Percentiles rank a stretch among this genome's conserved stretches.
Evolutionary conservation across 2,329 filamentous ascomycete species (phyloP).

Genomic region (Nannizziopsis barbatae): DNA sequence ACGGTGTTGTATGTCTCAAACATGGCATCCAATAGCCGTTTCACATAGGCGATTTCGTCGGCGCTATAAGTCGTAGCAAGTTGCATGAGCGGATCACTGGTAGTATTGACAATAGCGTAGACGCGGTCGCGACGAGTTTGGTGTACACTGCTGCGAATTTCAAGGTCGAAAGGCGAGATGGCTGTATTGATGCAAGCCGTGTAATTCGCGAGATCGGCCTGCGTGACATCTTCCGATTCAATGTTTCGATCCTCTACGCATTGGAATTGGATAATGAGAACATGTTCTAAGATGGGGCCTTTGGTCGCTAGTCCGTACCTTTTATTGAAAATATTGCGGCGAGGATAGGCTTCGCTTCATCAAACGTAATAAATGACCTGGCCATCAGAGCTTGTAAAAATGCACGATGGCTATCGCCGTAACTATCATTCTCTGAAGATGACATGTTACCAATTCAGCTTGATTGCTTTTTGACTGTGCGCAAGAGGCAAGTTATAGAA

Average conservation of each 20-base stretch:
- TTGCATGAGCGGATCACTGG: conserved; percentile 73
- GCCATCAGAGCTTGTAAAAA: conserved; percentile 84
- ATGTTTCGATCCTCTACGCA: conserved; percentile 37
- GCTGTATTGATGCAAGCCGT: conserved; percentile 59
- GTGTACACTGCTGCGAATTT: conserved; percentile 65
- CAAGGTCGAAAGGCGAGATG: conserved; percentile 71
- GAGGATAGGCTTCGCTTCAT: conserved; percentile 61
- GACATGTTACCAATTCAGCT: conserved; percentile 8
- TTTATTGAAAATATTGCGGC: conserved; percentile 61
- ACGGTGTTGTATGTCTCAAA: conserved; percentile 78
- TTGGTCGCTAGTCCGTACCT: conserved; percentile 26
- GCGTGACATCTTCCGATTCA: conserved; percentile 52
- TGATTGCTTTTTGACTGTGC: too few species aligned
- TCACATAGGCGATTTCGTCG: conserved; percentile 83
- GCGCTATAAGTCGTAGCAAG: conserved; percentile 68
- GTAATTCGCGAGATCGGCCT: conserved; percentile 56
- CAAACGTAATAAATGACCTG: conserved; percentile 62
- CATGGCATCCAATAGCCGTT: conserved; percentile 78
- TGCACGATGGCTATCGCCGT: conserved; percentile 63
- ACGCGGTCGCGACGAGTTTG: conserved; percentile 55
- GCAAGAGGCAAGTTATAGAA: too few species aligned
- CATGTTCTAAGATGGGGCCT: neutral
- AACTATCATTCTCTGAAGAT: conserved; percentile 21
- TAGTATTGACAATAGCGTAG: conserved; percentile 78
- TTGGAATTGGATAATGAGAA: conserved; percentile 9